phyloP scores from a whole-genome alignment of 1,139 yeast genomes.

The Candida dubliniensis region DNA sequence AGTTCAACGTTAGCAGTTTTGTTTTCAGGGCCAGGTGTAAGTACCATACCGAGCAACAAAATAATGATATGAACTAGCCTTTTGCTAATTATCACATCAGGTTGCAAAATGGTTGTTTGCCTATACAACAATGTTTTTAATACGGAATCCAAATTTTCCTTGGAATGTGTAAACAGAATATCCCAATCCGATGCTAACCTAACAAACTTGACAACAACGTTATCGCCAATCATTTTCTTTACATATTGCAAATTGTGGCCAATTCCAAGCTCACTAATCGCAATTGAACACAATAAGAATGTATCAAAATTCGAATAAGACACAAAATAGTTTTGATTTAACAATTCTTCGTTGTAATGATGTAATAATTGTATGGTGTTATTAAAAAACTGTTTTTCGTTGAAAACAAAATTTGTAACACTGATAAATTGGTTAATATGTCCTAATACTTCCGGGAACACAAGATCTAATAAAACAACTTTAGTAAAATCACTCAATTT shows the following conservation, averaged over 20 bases:
- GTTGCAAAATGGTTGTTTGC: conserved; percentile 41
- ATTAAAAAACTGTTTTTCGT: conserved; percentile 33
- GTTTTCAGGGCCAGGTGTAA: conserved; percentile 15
- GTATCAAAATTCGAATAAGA: conserved; percentile 24
- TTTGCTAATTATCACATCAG: conserved; percentile 30
- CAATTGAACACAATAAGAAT: conserved; percentile 31
- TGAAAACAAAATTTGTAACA: conserved; percentile 36
- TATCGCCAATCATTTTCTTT: conserved; percentile 29
- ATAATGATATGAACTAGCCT: conserved; percentile 33
- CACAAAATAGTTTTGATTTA: conserved; percentile 28
- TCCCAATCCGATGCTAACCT: conserved; percentile 18
- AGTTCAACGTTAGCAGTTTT: conserved; percentile 25
- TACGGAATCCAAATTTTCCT: conserved; percentile 19
- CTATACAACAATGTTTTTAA: conserved; percentile 42
- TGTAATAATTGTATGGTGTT: conserved; percentile 27
- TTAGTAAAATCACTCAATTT: conserved; percentile 26
- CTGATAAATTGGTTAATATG: conserved; percentile 38
- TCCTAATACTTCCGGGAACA: conserved; percentile 39
- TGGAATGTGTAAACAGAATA: conserved; percentile 6
- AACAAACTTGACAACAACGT: conserved; percentile 28
- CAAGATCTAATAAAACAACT: conserved; percentile 32
- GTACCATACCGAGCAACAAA: conserved; percentile 31
- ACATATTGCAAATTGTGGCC: conserved; percentile 17
- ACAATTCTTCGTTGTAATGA: conserved; percentile 24
- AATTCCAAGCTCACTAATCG: conserved; percentile 32